Conservation (phyloP, 2,329 filamentous ascomycete species). For the Pyrenochaeta sp. region DNA sequence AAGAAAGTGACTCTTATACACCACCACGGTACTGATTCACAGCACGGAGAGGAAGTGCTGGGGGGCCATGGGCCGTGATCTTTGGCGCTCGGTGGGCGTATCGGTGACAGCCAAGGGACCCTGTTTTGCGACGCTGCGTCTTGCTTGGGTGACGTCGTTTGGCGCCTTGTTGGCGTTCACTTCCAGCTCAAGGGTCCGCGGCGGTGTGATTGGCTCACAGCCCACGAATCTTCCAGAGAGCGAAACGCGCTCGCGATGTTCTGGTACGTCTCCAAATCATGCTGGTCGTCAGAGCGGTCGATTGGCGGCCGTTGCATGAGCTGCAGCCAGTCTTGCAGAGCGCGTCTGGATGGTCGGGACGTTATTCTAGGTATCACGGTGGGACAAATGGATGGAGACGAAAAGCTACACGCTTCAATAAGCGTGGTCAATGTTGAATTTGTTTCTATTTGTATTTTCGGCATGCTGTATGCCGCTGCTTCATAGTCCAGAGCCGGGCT, state of each 20-base stretch:
- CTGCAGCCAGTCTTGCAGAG: not conserved
- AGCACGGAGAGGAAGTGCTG: not conserved
- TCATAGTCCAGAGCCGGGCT: too few relatives aligned
- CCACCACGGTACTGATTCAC: not conserved
- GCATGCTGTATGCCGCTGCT: too few relatives aligned
- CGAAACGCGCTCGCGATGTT: not conserved
- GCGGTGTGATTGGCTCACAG: not conserved
- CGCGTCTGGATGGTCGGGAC: not conserved
- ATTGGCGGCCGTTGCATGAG: not conserved
- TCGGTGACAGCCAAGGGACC: constrained; percentile 20
- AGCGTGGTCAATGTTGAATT: too few relatives aligned
- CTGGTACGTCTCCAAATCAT: not conserved
- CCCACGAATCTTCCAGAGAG: not conserved
- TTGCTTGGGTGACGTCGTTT: constrained; percentile 40
- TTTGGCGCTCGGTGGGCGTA: constrained; percentile 24
- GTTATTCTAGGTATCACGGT: not conserved
- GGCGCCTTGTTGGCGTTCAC: not conserved
- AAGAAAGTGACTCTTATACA: constrained; percentile 13
- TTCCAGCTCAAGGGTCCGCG: not conserved
- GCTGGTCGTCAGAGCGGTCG: not conserved
- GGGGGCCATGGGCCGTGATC: constrained; percentile 1
- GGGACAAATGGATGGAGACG: not conserved
- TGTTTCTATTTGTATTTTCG: too few relatives aligned
- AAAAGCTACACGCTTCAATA: too few relatives aligned
- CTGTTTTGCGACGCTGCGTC: constrained; percentile 28